Percentiles rank a stretch among this genome's conserved stretches.
Conservation (phyloP, 192 early-diverging fungal species). For the Coemansia sp. region DNA sequence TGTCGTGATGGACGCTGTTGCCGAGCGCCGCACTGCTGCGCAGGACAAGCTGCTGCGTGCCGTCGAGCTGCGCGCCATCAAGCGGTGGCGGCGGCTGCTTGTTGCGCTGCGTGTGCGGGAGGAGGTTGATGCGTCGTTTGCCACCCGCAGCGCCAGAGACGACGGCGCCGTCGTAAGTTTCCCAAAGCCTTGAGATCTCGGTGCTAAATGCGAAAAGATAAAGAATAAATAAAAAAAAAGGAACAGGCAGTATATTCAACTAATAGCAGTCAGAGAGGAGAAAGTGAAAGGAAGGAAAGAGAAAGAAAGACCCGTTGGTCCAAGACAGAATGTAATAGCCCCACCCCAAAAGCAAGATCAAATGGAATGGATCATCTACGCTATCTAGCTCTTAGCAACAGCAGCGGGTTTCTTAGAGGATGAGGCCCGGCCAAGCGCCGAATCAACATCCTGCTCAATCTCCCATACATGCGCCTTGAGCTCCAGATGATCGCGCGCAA, state of each 20-base stretch:
- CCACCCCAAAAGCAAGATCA: too few relatives aligned
- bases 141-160: slow-evolving; percentile 24
- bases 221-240: not conserved
- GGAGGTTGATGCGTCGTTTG: slow-evolving; percentile 48
- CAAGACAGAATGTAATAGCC: too few relatives aligned
- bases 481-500: slow-evolving; percentile 80
- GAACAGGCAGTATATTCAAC: not conserved
- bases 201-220: not conserved
- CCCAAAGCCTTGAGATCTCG: not conserved
- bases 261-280: not conserved
- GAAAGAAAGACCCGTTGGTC: not conserved
- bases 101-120: slow-evolving; percentile 42
- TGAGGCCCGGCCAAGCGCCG: slow-evolving; percentile 23
- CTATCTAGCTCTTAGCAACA: not conserved
- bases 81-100: slow-evolving; percentile 34
- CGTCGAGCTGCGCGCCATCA: slow-evolving; percentile 24
- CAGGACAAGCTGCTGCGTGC: not conserved
- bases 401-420: not conserved
- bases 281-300: not conserved
- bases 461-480: slow-evolving; percentile 83
- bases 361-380: not conserved
- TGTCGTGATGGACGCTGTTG: slow-evolving; percentile 39
- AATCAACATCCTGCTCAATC: slow-evolving; percentile 54
- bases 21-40: slow-evolving; percentile 2
- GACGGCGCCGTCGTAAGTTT: slow-evolving; percentile 13